These are phyloP conservation scores for Xanthoceras sorbifolium DNA, from an alignment of 345 rosid genomes.

Conservation along the genomic window DNA sequence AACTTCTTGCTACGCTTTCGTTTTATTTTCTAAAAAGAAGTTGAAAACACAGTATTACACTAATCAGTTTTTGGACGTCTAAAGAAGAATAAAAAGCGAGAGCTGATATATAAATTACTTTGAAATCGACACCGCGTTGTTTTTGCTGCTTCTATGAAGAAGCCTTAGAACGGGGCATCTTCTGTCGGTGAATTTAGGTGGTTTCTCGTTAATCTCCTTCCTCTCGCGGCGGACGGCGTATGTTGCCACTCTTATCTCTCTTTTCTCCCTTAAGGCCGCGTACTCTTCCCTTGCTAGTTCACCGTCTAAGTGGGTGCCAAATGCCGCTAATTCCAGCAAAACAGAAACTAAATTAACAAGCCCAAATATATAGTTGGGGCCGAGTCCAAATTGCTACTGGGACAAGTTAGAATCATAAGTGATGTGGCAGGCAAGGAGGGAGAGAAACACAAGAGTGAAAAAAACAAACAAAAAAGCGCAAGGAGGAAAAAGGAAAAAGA, in stretches of 20 bases:
- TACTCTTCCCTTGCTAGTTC: no score
- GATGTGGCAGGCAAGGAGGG: no score
- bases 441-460: no score
- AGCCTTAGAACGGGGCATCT: conserved; percentile 62
- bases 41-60: background rate
- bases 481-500: no score
- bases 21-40: conserved; percentile 69
- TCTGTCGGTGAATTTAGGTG: background rate
- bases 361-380: no score
- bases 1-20: conserved; percentile 82
- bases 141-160: conserved; percentile 47
- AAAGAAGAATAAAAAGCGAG: background rate
- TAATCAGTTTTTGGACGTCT: background rate
- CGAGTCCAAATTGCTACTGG: no score
- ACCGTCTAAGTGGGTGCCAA: no score
- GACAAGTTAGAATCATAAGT: no score
- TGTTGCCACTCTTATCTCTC: background rate
- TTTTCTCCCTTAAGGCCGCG: background rate
- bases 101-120: conserved; percentile 33
- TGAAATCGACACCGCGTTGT: conserved; percentile 81
- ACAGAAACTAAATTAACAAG: no score
- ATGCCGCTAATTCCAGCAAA: no score
- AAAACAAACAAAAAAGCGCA: no score
- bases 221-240: background rate
- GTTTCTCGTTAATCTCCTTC: no score